Evolutionary conservation across 208 protist species (phyloP).

Genomic region (Leishmania major): DNA sequence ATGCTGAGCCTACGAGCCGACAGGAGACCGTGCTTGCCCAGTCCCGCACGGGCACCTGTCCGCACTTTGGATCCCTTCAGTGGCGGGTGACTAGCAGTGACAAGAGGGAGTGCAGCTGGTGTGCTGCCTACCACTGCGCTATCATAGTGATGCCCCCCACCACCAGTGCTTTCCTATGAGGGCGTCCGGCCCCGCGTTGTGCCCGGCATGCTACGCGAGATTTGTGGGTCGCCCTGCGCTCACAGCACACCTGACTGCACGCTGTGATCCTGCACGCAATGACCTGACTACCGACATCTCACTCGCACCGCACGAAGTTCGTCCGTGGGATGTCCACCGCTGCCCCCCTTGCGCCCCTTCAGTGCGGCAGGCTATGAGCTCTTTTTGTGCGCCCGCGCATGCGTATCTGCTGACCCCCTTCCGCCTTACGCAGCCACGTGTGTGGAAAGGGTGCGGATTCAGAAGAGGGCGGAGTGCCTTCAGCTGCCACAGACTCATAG

Average conservation of each 20-base stretch:
- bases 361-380: neutral
- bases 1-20: neutral
- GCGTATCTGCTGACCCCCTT: neutral
- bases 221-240: neutral
- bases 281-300: neutral
- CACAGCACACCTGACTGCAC: neutral
- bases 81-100: neutral
- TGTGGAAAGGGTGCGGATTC: neutral
- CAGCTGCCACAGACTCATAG: neutral
- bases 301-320: neutral
- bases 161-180: neutral
- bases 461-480: neutral
- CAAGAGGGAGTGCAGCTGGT: neutral
- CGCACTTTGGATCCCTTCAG: neutral
- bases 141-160: neutral
- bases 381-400: neutral
- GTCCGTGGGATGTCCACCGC: neutral
- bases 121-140: neutral
- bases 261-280: neutral
- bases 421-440: neutral
- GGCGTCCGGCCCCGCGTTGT: neutral
- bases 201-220: neutral
- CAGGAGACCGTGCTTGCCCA: neutral
- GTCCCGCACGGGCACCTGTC: neutral
- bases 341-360: neutral